Evolutionary conservation across 1,284 basidiomycete species (phyloP).

Genomic region (Malassezia obtusa): DNA sequence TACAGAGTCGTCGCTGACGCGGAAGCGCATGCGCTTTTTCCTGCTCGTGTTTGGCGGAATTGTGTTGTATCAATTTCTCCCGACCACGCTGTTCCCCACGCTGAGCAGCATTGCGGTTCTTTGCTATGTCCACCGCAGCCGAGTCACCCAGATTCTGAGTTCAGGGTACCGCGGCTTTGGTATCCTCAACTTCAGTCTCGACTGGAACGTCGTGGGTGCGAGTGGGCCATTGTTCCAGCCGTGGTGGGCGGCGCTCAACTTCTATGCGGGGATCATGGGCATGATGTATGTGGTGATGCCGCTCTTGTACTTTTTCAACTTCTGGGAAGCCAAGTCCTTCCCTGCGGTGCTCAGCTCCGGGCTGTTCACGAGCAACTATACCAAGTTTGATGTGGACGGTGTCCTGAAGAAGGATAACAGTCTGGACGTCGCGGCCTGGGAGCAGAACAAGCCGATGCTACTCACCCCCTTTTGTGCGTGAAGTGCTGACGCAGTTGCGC

Average conservation of each 20-base stretch:
- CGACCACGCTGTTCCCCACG: constrained; percentile 52
- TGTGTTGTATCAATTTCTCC: constrained; percentile 52
- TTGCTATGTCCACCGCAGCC: constrained; percentile 49
- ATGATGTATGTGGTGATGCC: constrained; percentile 53
- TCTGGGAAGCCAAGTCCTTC: constrained; percentile 49
- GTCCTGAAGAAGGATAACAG: constrained; percentile 47
- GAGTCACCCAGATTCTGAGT: constrained; percentile 43
- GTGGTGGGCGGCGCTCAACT: constrained; percentile 51
- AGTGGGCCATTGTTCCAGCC: constrained; percentile 53
- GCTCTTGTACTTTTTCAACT: constrained; percentile 50
- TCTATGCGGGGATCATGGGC: constrained; percentile 38
- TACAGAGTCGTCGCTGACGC: constrained; percentile 41
- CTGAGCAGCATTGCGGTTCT: constrained; percentile 52
- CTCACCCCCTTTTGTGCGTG: constrained; percentile 50
- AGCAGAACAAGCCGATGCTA: constrained; percentile 49
- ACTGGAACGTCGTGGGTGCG: constrained; percentile 52
- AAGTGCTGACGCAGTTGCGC: constrained; percentile 29
- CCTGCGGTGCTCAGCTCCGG: constrained; percentile 50
- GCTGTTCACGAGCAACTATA: constrained; percentile 43
- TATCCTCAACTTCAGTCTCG: constrained; percentile 51
- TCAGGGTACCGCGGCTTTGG: constrained; percentile 53
- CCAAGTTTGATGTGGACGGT: constrained; percentile 29
- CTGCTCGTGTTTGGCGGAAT: constrained; percentile 49
- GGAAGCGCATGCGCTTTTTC: constrained; percentile 50
- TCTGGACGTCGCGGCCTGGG: constrained; percentile 50